Percentiles rank a stretch among this genome's conserved stretches.
Evolutionary conservation across 1,139 yeast species (phyloP).

Genomic region (Geotrichum australiense): DNA sequence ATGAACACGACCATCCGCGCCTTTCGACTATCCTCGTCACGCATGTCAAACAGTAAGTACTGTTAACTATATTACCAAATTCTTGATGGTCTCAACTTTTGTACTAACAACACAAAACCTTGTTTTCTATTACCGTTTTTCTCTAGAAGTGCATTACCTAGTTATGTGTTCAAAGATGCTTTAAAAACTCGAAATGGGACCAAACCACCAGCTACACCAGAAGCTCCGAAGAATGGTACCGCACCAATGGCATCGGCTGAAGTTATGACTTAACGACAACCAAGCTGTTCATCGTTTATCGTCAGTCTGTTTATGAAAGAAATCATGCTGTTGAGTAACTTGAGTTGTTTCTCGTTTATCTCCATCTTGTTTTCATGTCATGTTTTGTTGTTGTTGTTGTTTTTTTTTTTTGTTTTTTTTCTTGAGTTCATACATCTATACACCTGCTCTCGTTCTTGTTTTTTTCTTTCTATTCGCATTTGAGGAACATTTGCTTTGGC

Average conservation of each 20-base stretch:
- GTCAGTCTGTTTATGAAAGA: too few species aligned
- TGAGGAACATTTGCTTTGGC: too few species aligned
- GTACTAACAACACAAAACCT: neutral
- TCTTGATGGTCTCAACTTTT: neutral
- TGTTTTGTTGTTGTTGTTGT: too few species aligned
- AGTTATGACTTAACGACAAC: too few species aligned
- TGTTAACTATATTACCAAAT: neutral
- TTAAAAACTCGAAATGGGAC: neutral
- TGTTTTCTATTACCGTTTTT: slow-evolving; percentile 13
- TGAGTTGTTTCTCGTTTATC: too few species aligned
- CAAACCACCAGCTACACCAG: neutral
- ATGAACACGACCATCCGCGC: slow-evolving; percentile 53
- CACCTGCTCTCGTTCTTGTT: too few species aligned
- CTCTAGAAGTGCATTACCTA: slow-evolving; percentile 72
- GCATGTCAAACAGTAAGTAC: slow-evolving; percentile 53
- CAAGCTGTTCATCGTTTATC: too few species aligned
- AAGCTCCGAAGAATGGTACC: neutral
- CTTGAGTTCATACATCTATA: too few species aligned
- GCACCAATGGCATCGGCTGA: slow-evolving; percentile 1
- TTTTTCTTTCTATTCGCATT: too few species aligned
- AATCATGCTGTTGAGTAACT: too few species aligned
- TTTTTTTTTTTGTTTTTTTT: too few species aligned
- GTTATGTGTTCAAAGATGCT: slow-evolving; percentile 68
- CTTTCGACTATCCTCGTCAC: slow-evolving; percentile 54
- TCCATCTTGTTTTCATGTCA: too few species aligned